Conservation (phyloP, 257 asterid genomes). For the Solanum chiquidenum region DNA sequence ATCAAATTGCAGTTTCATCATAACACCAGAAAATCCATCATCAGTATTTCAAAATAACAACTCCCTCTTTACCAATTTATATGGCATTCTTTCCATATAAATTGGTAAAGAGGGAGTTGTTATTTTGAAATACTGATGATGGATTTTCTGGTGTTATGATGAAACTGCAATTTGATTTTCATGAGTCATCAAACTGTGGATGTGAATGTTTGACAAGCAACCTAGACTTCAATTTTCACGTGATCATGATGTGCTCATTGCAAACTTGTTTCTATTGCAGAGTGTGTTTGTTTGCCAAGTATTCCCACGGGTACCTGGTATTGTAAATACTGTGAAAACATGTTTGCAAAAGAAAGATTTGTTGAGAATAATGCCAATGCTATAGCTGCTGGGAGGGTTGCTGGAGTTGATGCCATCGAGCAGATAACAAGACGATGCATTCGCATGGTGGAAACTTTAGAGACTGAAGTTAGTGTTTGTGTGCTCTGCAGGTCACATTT, state of each 20-base stretch:
- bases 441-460: slow-evolving; percentile 50
- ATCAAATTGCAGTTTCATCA: neutral
- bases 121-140: neutral
- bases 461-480: slow-evolving; percentile 63
- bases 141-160: neutral
- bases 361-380: slow-evolving; percentile 62
- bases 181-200: neutral
- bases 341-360: slow-evolving; percentile 45
- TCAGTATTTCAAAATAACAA: neutral
- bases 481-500: slow-evolving; percentile 69
- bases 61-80: neutral
- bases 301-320: slow-evolving; percentile 68
- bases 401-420: slow-evolving; percentile 67
- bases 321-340: slow-evolving; percentile 56
- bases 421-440: slow-evolving; percentile 68
- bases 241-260: neutral
- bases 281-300: slow-evolving; percentile 40
- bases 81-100: neutral
- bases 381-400: slow-evolving; percentile 83
- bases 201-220: neutral
- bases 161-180: neutral
- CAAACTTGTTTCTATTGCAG: slow-evolving; percentile 26
- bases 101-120: neutral
- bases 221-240: neutral
- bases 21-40: neutral